Percentiles rank a stretch among this genome's conserved stretches.
Evolutionary conservation across 441 rosid genomes (phyloP).

Genomic region (Jatropha multifida): DNA sequence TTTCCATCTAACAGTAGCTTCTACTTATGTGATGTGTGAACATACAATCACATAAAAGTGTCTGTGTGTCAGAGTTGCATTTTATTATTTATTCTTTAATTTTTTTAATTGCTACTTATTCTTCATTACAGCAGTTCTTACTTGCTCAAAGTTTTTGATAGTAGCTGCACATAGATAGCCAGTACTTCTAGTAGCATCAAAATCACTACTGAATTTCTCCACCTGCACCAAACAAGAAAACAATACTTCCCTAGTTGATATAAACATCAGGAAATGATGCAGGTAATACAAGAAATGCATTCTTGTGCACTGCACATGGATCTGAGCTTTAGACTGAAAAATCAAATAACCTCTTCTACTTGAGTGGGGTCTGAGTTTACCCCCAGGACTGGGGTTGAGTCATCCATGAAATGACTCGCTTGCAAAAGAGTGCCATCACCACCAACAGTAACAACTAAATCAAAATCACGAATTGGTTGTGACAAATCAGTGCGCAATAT

Average conservation of each 20-base stretch:
- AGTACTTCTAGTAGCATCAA: constrained; percentile 87
- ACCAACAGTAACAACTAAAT: constrained; percentile 85
- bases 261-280: not conserved
- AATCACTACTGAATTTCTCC: constrained; percentile 57
- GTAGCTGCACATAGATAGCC: constrained; percentile 91
- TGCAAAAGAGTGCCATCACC: constrained; percentile 97
- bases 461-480: constrained; percentile 57
- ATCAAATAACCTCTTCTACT: constrained; percentile 60
- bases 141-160: constrained; percentile 74
- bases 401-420: constrained; percentile 87
- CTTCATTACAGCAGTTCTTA: constrained; percentile 26
- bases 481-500: constrained; percentile 53
- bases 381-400: constrained; percentile 73
- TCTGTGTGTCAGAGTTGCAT: not conserved
- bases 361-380: constrained; percentile 93
- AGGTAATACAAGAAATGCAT: not conserved
- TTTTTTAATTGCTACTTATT: not conserved
- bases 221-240: constrained; percentile 42
- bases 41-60: not conserved
- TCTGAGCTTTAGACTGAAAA: not conserved
- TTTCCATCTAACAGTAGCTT: too few species aligned
- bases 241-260: constrained; percentile 15
- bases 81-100: not conserved
- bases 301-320: not conserved
- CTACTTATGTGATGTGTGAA: not conserved